Conservation (phyloP, 192 early-diverging fungal genomes). For the Coemansia sp. region DNA sequence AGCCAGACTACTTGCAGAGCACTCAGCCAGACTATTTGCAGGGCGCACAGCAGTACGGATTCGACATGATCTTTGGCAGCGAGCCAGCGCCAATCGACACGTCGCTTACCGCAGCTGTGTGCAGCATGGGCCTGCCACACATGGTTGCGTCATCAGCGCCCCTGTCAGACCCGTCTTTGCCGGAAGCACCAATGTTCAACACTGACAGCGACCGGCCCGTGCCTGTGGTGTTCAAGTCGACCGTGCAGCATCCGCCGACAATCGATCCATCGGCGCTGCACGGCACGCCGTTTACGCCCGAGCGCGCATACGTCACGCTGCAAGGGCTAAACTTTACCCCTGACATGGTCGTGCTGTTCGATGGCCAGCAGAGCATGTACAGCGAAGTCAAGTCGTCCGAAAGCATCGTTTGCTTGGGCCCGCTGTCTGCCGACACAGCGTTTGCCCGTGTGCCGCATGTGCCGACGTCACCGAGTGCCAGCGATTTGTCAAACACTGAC, state of each 20-base stretch:
- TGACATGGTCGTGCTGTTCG: conserved; percentile 73
- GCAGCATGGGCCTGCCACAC: conserved; percentile 25
- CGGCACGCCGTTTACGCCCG: conserved; percentile 15
- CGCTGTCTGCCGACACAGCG: conserved; percentile 33
- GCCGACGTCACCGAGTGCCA: conserved; percentile 46
- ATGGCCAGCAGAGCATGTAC: conserved; percentile 49
- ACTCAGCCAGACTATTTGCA: conserved; percentile 37
- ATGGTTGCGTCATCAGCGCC: conserved; percentile 17
- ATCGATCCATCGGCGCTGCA: conserved; percentile 26
- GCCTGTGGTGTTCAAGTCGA: conserved; percentile 47
- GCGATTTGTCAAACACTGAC: conserved; percentile 37
- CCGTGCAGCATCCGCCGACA: conserved; percentile 45
- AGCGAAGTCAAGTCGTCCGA: conserved; percentile 47
- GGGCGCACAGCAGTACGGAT: conserved; percentile 9
- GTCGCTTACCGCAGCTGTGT: conserved; percentile 43
- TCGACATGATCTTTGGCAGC: conserved; percentile 6
- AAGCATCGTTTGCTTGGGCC: conserved; percentile 47
- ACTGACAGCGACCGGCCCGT: conserved; percentile 17
- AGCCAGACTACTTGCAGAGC: conserved; percentile 8
- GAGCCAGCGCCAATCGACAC: conserved; percentile 18
- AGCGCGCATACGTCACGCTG: conserved; percentile 56
- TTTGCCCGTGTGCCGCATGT: background rate
- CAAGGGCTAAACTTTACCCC: conserved; percentile 71
- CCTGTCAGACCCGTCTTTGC: conserved; percentile 10
- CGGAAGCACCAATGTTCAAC: conserved; percentile 3